Conservation (phyloP, 1,284 basidiomycete genomes). For the Fomitiporia mediterranea region DNA sequence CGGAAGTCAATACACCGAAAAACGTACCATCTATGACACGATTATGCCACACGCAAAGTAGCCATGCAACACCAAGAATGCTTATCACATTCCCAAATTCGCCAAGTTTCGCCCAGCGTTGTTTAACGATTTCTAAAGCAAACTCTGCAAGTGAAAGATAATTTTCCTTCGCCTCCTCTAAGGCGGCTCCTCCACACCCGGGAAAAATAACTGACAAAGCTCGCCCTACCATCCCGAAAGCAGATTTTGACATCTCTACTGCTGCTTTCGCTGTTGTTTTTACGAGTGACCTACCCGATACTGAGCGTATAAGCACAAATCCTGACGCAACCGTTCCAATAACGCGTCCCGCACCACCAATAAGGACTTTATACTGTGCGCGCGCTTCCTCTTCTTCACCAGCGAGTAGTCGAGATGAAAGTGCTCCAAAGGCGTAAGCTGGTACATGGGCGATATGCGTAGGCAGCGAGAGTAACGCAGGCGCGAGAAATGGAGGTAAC, state of each 20-base stretch:
- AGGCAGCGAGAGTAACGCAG: slow-evolving; percentile 41
- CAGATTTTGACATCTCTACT: background rate
- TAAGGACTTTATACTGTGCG: slow-evolving; percentile 46
- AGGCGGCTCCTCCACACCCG: background rate
- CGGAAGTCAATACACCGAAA: background rate
- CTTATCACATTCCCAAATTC: slow-evolving; percentile 1
- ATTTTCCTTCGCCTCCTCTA: background rate
- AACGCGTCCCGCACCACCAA: slow-evolving; percentile 28
- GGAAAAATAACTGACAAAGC: background rate
- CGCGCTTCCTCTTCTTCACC: slow-evolving; percentile 48
- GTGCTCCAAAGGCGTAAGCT: slow-evolving; percentile 39
- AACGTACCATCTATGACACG: slow-evolving; percentile 15
- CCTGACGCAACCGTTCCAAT: background rate
- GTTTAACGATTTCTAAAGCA: background rate
- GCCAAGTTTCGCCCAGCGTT: background rate
- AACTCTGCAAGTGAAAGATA: background rate
- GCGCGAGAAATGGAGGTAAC: slow-evolving; percentile 36
- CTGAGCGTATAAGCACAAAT: background rate
- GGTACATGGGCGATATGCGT: slow-evolving; percentile 44
- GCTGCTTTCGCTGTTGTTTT: background rate
- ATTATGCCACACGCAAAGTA: slow-evolving; percentile 8
- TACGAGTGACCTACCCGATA: background rate
- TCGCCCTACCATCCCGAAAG: background rate
- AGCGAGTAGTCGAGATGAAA: slow-evolving; percentile 34
- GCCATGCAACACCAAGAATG: slow-evolving; percentile 7